Base-by-base conservation (phyloP, 2,329 filamentous ascomycete genomes). In the Dothistroma septosporum region DNA sequence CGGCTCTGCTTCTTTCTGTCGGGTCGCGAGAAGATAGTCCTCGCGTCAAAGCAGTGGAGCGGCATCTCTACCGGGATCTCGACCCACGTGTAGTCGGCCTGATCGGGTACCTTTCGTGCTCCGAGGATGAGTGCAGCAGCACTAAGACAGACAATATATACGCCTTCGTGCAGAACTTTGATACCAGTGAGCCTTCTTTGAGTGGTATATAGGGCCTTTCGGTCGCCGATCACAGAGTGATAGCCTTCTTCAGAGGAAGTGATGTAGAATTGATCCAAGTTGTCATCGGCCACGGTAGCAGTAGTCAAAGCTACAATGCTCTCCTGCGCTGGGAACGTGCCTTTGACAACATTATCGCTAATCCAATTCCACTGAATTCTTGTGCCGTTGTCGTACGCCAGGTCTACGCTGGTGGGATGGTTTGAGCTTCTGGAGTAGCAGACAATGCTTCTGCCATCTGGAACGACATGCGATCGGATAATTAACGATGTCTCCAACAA, bases 401-500 rank as follows among this genome's bases (percentile, higher is more conserved):
- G 76, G 64, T 84, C 83, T 7, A 87, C 69, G 52, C 81, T 72
- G 69, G 83, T 74, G 62, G 80, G 67, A 73, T 85, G 78, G 54
- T 71, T 69, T 32, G 77, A 76, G 58, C 80, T 87, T 33, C 85
- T 66, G 21, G 78, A 77, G 68, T 81, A 85, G 24, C 79, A 78
- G 22, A 79, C 75, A 22, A 87, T 76, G 11, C 72, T 74, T 22
- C 79, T 74, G 68, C 75, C 71, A 67, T 79, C 66, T n/a, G 76
- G 74, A 31, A 87, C 78, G 12, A 83, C 78, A 53, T 97, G 87
- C 59, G 86, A 85, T 66, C 91, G 87, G 50, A 91, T 80, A 22
- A 95, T 84, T 54, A 95, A 83, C 1, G 94, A 97, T 58, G 91
- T 92, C 65, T 85, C 80, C 32, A 90, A 85, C 1, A 90, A 89